These are phyloP conservation scores for Juglanconis sp. DNA, from an alignment of 2,329 filamentous ascomycete genomes.

Conservation along the genomic window DNA sequence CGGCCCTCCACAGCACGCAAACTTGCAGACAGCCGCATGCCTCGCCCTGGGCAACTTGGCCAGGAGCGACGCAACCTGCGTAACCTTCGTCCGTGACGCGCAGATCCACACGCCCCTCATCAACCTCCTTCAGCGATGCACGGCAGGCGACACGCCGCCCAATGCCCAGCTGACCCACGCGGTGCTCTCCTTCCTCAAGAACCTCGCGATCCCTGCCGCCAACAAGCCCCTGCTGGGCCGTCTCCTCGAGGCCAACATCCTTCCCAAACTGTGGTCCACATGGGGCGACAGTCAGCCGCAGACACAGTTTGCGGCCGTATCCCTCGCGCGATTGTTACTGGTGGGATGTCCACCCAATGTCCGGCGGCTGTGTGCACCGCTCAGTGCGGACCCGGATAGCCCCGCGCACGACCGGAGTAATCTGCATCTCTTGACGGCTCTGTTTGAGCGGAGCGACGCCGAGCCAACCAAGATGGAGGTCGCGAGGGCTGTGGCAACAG, in stretches of 20 bases:
- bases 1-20: conserved; percentile 31
- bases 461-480: conserved; percentile 60
- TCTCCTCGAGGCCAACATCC: conserved; percentile 41
- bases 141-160: conserved; percentile 27
- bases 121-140: conserved; percentile 36
- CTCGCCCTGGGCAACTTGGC: conserved; percentile 60
- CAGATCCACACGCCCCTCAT: conserved; percentile 44
- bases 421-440: conserved; percentile 35
- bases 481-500: conserved; percentile 48
- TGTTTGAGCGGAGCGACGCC: conserved; percentile 43
- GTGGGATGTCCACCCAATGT: conserved; percentile 52
- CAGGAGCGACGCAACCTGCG: conserved; percentile 53
- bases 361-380: conserved; percentile 41
- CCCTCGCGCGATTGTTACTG: conserved; percentile 55
- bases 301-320: conserved; percentile 59
- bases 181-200: conserved; percentile 59
- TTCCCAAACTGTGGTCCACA: conserved; percentile 53
- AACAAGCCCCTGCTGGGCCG: conserved; percentile 53
- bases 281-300: conserved; percentile 45
- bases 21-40: conserved; percentile 56
- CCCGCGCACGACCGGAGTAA: conserved; percentile 31
- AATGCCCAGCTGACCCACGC: conserved; percentile 52
- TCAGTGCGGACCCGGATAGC: conserved; percentile 34
- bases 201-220: conserved; percentile 54
- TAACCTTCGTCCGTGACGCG: conserved; percentile 44